Evolutionary conservation across 23 red algal species (phyloP).

Genomic region (Gracilaria domingensis): DNA sequence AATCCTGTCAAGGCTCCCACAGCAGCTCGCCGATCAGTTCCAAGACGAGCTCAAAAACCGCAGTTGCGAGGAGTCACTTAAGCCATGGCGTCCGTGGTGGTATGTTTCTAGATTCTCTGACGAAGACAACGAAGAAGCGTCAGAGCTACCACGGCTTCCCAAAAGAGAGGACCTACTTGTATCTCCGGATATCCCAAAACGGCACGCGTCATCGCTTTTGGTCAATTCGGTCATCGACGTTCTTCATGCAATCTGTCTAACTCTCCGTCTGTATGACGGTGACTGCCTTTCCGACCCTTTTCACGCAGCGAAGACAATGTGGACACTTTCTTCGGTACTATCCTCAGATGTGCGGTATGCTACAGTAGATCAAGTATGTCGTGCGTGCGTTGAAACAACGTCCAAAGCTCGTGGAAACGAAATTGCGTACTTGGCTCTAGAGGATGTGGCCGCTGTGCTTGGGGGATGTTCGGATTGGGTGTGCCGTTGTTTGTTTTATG

Average conservation of each 20-base stretch:
- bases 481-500: slow-evolving; percentile 29
- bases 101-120: not conserved
- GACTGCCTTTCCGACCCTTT: slow-evolving; percentile 21
- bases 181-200: slow-evolving; percentile 3
- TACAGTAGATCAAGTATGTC: slow-evolving; percentile 22
- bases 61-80: not conserved
- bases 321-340: slow-evolving; percentile 24
- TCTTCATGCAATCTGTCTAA: not conserved
- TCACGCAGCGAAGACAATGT: slow-evolving; percentile 38
- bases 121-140: not conserved
- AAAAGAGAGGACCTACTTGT: slow-evolving; percentile 6
- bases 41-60: not conserved
- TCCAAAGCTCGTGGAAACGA: not conserved
- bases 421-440: not conserved
- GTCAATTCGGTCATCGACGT: slow-evolving; percentile 46
- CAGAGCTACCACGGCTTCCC: slow-evolving; percentile 29
- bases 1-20: slow-evolving; percentile 33
- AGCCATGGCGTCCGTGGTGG: slow-evolving; percentile 63
- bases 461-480: slow-evolving; percentile 45
- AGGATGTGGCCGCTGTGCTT: slow-evolving; percentile 24
- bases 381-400: not conserved
- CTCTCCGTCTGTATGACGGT: slow-evolving; percentile 44
- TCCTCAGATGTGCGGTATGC: slow-evolving; percentile 8
- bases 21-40: slow-evolving; percentile 6
- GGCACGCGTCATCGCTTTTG: not conserved